phyloP scores from a whole-genome alignment of 1,284 basidiomycete genomes.

The Trametes hirsuta region DNA sequence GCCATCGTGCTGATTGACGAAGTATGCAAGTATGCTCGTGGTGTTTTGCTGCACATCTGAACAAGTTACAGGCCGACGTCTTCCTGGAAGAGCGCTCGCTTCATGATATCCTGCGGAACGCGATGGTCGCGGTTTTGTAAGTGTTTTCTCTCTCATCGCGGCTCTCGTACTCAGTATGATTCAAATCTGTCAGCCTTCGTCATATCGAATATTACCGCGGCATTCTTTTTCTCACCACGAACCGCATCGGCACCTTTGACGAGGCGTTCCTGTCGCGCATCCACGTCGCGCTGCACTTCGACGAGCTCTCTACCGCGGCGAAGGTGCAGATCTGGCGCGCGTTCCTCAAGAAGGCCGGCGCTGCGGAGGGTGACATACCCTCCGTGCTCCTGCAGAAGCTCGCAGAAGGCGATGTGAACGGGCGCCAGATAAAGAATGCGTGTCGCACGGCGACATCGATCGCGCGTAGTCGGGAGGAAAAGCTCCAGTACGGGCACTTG shows the following conservation, averaged over 20 bases:
- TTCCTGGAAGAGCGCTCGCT: slow-evolving; percentile 63
- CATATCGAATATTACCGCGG: slow-evolving; percentile 65
- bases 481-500: slow-evolving; percentile 49
- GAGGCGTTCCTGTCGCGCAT: slow-evolving; percentile 67
- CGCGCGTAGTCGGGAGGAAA: slow-evolving; percentile 50
- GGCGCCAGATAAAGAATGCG: slow-evolving; percentile 65
- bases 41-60: neutral
- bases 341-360: neutral
- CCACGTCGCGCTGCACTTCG: slow-evolving; percentile 62
- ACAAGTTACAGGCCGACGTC: slow-evolving; percentile 29
- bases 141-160: neutral
- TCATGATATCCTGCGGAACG: slow-evolving; percentile 56
- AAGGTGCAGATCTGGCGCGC: neutral
- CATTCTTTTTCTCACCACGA: slow-evolving; percentile 66
- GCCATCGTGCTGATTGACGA: slow-evolving; percentile 55
- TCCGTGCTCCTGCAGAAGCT: slow-evolving; percentile 44
- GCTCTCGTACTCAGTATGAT: neutral
- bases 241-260: slow-evolving; percentile 62
- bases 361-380: slow-evolving; percentile 32
- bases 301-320: slow-evolving; percentile 30
- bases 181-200: slow-evolving; percentile 37
- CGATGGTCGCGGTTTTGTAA: slow-evolving; percentile 61
- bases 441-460: slow-evolving; percentile 60
- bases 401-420: slow-evolving; percentile 53
- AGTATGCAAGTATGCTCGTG: neutral